Evolutionary conservation across 192 early-diverging fungal genomes (phyloP), one percentile per base, ranked within the genome.

Genomic region (Helicostylum pulchrum): DNA sequence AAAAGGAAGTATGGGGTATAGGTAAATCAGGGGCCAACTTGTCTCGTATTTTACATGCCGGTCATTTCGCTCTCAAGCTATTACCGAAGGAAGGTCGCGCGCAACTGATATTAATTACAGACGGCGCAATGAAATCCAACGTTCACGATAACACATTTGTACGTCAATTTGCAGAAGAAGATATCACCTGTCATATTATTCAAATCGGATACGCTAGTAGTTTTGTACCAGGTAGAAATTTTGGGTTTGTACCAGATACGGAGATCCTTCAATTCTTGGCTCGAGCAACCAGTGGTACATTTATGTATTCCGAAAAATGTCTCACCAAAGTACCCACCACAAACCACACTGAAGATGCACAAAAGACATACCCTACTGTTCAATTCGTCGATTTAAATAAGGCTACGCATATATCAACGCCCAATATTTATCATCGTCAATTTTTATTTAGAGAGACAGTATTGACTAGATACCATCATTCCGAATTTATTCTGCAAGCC

Each of bases 201-300:
- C 90, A 91, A 67, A 78, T 93, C 12, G 91, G 91, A 0, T 87
- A 78, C 8, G 60, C 78, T 34, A 73, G 83, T 23, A 84, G 83
- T 7, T 83, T 83, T 50, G 81, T 82, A 61, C 83, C 87, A 19
- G 79, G 79, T 45, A 77, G 79, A 45, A 87, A 88, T 61, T 86
- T 91, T 64, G 91, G 91, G 8, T 87, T 84, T 76, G 78, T 90
- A 17, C 84, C 83, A 44, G 91, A 93, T 65, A 89, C 79, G 54
- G 90, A 93, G 65, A 74, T 85, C 44, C 73, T 91, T 0, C 70
- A 82, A 23, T 91, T 86, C 65, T 71, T 90, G 54, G 80, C 90
- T 1, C 81, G 80, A 12, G 79, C 88, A 2, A 82, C 89, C 9
- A 80, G 78, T n/a, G 91, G 91, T 9, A 75, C 76, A 36, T 89